A percentile compares a stretch with the other conserved stretches of the same genome.
These are phyloP conservation scores for Amanita muscaria DNA, from an alignment of 768 basidiomycete species.

Conservation along the genomic window DNA sequence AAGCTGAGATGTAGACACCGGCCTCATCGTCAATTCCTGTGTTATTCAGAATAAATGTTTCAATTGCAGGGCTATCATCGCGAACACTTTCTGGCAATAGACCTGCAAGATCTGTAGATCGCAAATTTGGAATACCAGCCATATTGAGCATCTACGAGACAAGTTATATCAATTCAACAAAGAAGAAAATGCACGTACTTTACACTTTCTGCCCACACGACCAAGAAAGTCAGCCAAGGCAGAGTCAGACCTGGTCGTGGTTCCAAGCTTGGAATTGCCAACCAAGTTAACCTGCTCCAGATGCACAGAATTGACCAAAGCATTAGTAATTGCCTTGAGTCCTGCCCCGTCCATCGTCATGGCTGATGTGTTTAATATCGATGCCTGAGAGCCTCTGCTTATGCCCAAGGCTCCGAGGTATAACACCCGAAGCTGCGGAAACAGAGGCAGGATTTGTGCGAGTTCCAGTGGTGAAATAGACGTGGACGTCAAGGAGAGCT, in stretches of 20 bases:
- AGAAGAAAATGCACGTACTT: conserved; percentile 25
- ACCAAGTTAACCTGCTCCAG: conserved; percentile 53
- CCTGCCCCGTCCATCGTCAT: conserved; percentile 49
- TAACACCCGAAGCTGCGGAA: conserved; percentile 38
- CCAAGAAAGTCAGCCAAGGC: conserved; percentile 39
- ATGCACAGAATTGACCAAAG: conserved; percentile 24
- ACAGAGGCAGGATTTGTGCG: conserved; percentile 25
- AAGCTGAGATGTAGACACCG: conserved; percentile 42
- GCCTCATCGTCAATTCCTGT: conserved; percentile 54
- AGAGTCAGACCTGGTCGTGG: conserved; percentile 22
- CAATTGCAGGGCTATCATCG: conserved; percentile 30
- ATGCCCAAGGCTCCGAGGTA: conserved; percentile 52
- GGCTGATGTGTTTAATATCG: conserved; percentile 36
- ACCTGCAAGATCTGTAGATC: conserved; percentile 42
- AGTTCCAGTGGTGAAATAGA: conserved; percentile 32
- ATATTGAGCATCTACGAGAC: conserved; percentile 45
- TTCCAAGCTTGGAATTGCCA: conserved; percentile 52
- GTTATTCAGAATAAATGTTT: conserved; percentile 46
- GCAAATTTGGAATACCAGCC: conserved; percentile 40
- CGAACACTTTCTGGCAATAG: conserved; percentile 27
- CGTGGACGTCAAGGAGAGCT: conserved; percentile 58
- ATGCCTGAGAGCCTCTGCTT: conserved; percentile 31
- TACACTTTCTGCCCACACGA: conserved; percentile 50
- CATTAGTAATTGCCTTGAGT: conserved; percentile 34
- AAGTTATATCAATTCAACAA: not conserved